Conservation (phyloP, 2,329 filamentous ascomycete species). For the Fusarium nanum region DNA sequence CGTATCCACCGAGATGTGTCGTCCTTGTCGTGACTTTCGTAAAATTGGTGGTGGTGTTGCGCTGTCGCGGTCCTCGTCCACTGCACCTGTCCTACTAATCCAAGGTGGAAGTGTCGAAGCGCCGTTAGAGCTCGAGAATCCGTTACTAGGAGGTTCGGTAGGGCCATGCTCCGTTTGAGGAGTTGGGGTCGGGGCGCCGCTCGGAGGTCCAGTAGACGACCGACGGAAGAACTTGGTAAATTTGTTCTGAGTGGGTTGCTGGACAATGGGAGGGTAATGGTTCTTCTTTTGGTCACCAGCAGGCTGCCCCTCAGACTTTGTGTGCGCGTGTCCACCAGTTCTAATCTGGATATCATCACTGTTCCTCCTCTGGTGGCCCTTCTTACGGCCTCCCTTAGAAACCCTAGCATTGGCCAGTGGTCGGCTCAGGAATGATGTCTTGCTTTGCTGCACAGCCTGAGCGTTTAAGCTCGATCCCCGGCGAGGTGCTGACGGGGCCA, state of each 20-base stretch:
- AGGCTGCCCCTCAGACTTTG: conserved; percentile 41
- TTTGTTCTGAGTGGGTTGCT: conserved; percentile 58
- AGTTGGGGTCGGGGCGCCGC: conserved; percentile 18
- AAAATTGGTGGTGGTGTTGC: conserved; percentile 69
- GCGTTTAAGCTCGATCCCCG: conserved; percentile 66
- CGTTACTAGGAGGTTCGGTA: conserved; percentile 23
- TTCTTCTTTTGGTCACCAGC: conserved; percentile 51
- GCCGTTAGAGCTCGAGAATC: conserved; percentile 36
- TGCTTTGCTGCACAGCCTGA: conserved; percentile 52
- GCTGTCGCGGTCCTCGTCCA: conserved; percentile 59
- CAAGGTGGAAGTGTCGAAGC: conserved; percentile 56
- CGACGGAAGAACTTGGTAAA: conserved; percentile 65
- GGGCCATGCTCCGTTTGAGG: conserved; percentile 23
- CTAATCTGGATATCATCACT: conserved; percentile 50
- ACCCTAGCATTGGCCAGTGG: conserved; percentile 30
- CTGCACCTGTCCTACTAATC: conserved; percentile 50
- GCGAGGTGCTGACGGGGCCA: conserved; percentile 61
- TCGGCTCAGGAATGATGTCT: conserved; percentile 33
- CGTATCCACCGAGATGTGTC: conserved; percentile 45
- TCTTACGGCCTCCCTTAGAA: conserved; percentile 37
- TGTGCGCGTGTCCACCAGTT: conserved; percentile 41
- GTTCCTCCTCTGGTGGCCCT: conserved; percentile 39
- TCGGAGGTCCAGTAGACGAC: conserved; percentile 55
- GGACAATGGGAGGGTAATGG: conserved; percentile 64
- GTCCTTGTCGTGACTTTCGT: conserved; percentile 55